Percentiles rank a stretch among this genome's conserved stretches.
Conservation (phyloP, 371 early-diverging fungal genomes). For the Zopfochytrium polystomum region DNA sequence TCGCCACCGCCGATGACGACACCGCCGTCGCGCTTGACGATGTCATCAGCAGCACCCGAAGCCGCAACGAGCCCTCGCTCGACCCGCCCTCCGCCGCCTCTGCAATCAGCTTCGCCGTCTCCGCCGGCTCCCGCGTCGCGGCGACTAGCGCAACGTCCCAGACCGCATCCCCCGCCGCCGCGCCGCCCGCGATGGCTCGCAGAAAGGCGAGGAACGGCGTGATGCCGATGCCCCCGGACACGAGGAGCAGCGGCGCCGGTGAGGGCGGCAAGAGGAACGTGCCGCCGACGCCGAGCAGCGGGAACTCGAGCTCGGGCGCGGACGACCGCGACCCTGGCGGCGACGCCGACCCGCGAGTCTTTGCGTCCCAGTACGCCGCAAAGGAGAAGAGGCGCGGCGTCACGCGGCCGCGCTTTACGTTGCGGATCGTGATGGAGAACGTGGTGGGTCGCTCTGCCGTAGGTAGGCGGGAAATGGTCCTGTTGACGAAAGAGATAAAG, state of each 20-base stretch:
- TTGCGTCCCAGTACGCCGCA: too few species aligned
- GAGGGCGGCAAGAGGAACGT: background rate
- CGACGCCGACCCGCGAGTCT: too few species aligned
- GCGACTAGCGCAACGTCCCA: background rate
- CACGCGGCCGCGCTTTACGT: too few species aligned
- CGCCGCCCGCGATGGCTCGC: background rate
- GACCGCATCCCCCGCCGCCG: background rate
- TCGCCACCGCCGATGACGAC: background rate
- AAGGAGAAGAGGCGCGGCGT: too few species aligned
- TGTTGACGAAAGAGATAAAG: too few species aligned
- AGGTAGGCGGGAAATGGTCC: conserved; percentile 17
- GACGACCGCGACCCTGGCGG: too few species aligned
- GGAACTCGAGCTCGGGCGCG: too few species aligned
- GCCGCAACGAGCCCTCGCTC: background rate
- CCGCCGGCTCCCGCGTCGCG: background rate
- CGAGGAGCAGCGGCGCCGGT: conserved; percentile 7
- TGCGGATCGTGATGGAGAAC: too few species aligned
- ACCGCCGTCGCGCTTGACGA: background rate
- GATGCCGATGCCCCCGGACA: conserved; percentile 23
- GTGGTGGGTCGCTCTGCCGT: too few species aligned
- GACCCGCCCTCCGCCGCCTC: background rate
- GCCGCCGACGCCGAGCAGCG: background rate
- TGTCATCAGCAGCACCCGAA: background rate
- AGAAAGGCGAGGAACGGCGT: conserved; percentile 24
- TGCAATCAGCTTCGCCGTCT: background rate